phyloP scores from a whole-genome alignment of 78 protist species.

The Polysphondylium violaceum region DNA sequence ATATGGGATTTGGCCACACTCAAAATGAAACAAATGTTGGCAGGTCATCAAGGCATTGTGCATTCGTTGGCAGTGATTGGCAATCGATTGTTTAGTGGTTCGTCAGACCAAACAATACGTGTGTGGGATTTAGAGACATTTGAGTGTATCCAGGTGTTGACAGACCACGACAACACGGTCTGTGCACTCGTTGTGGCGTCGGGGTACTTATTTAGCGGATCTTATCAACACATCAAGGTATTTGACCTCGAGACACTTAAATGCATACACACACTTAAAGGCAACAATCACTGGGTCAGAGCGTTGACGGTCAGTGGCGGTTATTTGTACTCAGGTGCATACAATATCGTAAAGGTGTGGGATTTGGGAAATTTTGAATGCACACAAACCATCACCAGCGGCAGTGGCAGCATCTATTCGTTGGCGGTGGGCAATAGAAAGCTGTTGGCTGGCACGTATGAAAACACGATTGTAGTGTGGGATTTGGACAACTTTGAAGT shows the following conservation, averaged over 20 bases:
- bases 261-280: slow-evolving; percentile 47
- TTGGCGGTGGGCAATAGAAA: slow-evolving; percentile 39
- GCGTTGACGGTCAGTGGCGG: slow-evolving; percentile 64
- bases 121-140: slow-evolving; percentile 77
- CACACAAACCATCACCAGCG: slow-evolving; percentile 32
- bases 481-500: slow-evolving; percentile 45
- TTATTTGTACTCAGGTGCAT: slow-evolving; percentile 55
- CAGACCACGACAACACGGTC: slow-evolving; percentile 71
- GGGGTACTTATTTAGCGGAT: slow-evolving; percentile 53
- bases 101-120: slow-evolving; percentile 70
- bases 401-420: slow-evolving; percentile 74
- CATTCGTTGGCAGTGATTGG: slow-evolving; percentile 76
- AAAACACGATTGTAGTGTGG: slow-evolving; percentile 64
- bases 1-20: slow-evolving; percentile 76
- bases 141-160: slow-evolving; percentile 52
- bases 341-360: slow-evolving; percentile 72
- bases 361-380: slow-evolving; percentile 71
- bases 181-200: slow-evolving; percentile 65
- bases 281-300: slow-evolving; percentile 86
- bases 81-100: slow-evolving; percentile 60
- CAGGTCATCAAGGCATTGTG: slow-evolving; percentile 79
- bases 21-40: slow-evolving; percentile 29
- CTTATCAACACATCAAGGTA: slow-evolving; percentile 57
- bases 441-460: slow-evolving; percentile 78
- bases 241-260: slow-evolving; percentile 47